Evolutionary conservation across 1,284 basidiomycete species (phyloP).

Genomic region (Rhodotorula glutinis): DNA sequence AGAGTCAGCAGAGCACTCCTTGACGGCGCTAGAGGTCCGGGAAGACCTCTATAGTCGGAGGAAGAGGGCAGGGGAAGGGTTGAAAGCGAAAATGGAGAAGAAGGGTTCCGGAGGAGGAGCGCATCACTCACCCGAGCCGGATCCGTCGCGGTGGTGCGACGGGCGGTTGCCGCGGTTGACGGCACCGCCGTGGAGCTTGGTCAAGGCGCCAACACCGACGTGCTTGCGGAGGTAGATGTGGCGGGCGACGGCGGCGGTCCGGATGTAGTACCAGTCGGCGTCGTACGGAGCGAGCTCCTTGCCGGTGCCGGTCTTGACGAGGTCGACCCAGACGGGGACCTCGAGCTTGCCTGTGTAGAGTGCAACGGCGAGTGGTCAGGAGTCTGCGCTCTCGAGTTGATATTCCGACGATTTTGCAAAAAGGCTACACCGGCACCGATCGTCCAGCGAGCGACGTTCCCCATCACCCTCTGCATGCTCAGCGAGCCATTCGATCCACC

Average conservation of each 20-base stretch:
- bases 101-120: too few relatives aligned
- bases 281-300: slow-evolving; percentile 99
- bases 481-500: too few relatives aligned
- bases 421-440: background rate
- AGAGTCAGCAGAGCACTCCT: background rate
- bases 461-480: too few relatives aligned
- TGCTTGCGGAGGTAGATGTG: slow-evolving; percentile 99
- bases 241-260: slow-evolving; percentile 93
- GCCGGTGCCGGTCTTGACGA: slow-evolving; percentile 96
- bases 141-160: slow-evolving; percentile 86
- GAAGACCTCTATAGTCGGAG: too few relatives aligned
- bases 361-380: background rate
- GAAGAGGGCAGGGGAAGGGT: too few relatives aligned
- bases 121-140: slow-evolving; percentile 62
- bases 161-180: slow-evolving; percentile 93
- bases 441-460: too few relatives aligned
- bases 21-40: background rate
- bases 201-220: slow-evolving; percentile 91
- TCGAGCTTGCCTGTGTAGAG: slow-evolving; percentile 72
- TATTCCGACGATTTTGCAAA: background rate
- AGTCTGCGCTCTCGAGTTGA: background rate
- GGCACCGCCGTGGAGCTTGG: slow-evolving; percentile 95
- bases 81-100: too few relatives aligned
- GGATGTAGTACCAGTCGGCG: slow-evolving; percentile 99
- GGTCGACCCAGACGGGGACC: slow-evolving; percentile 97